phyloP scores from a whole-genome alignment of 768 basidiomycete genomes.

The Cyclocybe aegerita region DNA sequence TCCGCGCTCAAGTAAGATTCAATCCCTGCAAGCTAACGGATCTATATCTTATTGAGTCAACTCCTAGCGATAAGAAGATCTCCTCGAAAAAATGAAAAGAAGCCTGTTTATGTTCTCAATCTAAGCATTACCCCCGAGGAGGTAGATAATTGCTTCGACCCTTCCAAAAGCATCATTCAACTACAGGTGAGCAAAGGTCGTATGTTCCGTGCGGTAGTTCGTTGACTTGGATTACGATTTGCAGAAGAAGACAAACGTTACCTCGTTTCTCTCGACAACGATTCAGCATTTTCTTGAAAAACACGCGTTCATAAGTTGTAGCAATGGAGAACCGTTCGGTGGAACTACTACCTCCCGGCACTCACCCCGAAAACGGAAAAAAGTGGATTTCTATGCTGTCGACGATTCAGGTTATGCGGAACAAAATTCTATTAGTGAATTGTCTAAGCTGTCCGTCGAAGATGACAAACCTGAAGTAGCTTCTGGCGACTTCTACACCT shows the following conservation, averaged over 20 bases:
- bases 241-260: conserved; percentile 61
- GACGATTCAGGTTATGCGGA: conserved; percentile 38
- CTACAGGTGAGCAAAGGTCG: conserved; percentile 56
- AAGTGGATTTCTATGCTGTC: conserved; percentile 21
- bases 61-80: conserved; percentile 60
- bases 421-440: conserved; percentile 15
- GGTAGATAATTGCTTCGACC: conserved; percentile 80
- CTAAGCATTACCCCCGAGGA: conserved; percentile 62
- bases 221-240: conserved; percentile 2
- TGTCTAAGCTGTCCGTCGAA: conserved; percentile 15
- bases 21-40: background rate
- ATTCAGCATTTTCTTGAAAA: conserved; percentile 62
- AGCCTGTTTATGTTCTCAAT: conserved; percentile 83
- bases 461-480: conserved; percentile 11
- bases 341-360: conserved; percentile 23
- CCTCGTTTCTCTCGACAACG: conserved; percentile 54
- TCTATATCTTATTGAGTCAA: conserved; percentile 13
- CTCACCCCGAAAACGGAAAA: conserved; percentile 55
- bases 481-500: conserved; percentile 16
- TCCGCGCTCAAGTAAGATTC: conserved; percentile 40
- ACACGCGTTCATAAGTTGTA: conserved; percentile 51
- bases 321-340: conserved; percentile 15
- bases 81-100: conserved; percentile 76
- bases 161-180: conserved; percentile 67
- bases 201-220: conserved; percentile 7